Evolutionary conservation across 805 yeast genomes (phyloP).

Genomic region (Candida xyloterini): DNA sequence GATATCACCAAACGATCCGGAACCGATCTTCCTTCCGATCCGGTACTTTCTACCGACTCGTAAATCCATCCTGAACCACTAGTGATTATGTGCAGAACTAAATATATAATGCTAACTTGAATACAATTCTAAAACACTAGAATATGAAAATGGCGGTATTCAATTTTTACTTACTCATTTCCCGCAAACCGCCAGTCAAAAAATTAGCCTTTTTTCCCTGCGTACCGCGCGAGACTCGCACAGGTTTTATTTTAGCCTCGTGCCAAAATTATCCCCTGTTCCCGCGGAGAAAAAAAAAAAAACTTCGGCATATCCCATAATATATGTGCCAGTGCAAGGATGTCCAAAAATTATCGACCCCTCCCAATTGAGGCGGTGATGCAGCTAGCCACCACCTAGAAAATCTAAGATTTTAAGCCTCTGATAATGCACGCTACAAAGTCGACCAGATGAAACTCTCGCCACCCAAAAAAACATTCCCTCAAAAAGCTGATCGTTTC

Average conservation of each 20-base stretch:
- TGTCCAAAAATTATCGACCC: background rate
- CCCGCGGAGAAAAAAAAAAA: background rate
- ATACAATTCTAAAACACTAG: constrained; percentile 10
- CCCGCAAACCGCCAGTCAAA: constrained; percentile 10
- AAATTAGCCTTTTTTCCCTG: background rate
- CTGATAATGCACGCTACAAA: too few relatives aligned
- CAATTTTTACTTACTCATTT: constrained; percentile 13
- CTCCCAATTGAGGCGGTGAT: too few relatives aligned
- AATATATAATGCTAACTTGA: constrained; percentile 2
- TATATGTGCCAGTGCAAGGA: background rate
- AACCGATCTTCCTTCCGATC: constrained; percentile 92
- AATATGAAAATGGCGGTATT: constrained; percentile 18
- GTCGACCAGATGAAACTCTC: constrained; percentile 1
- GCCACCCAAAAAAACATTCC: background rate
- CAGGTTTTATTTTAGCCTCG: background rate
- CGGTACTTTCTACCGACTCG: constrained; percentile 93
- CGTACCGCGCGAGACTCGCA: background rate
- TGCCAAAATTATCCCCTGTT: background rate
- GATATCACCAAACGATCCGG: constrained; percentile 97
- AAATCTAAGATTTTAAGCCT: too few relatives aligned
- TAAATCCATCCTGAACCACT: constrained; percentile 47
- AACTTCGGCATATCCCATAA: too few relatives aligned
- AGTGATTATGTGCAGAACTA: constrained; percentile 4
- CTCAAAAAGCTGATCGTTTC: constrained; percentile 1
- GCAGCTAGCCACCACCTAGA: too few relatives aligned